These are phyloP conservation scores for Oehlia diaphana DNA, from an alignment of 192 early-diverging fungal genomes.

Conservation along the genomic window DNA sequence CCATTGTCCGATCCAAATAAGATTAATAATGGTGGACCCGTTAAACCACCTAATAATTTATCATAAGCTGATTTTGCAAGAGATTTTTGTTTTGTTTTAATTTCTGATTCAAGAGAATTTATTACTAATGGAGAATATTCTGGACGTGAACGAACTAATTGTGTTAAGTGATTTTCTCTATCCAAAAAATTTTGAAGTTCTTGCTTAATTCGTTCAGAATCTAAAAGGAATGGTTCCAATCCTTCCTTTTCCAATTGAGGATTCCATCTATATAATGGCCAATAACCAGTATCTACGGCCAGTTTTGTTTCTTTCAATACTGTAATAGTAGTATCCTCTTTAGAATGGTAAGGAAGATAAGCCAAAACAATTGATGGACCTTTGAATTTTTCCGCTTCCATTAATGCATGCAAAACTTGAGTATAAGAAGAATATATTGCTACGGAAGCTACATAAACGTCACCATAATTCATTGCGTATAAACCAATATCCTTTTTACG, in stretches of 20 bases:
- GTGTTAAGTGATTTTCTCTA: conserved; percentile 81
- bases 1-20: conserved; percentile 91
- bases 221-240: conserved; percentile 66
- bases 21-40: conserved; percentile 78
- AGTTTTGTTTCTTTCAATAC: conserved; percentile 87
- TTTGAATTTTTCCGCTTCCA: conserved; percentile 85
- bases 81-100: conserved; percentile 60
- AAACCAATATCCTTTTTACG: conserved; percentile 94
- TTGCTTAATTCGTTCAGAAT: conserved; percentile 77
- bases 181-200: conserved; percentile 81
- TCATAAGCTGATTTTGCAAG: conserved; percentile 70
- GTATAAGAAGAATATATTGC: conserved; percentile 86
- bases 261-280: conserved; percentile 96
- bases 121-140: conserved; percentile 53
- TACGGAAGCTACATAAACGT: conserved; percentile 88
- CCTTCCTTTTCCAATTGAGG: conserved; percentile 61
- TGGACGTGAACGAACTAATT: conserved; percentile 70
- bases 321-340: conserved; percentile 61
- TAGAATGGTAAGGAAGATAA: conserved; percentile 63
- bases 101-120: conserved; percentile 66
- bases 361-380: conserved; percentile 90
- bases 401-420: conserved; percentile 83
- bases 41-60: conserved; percentile 69
- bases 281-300: conserved; percentile 85
- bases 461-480: conserved; percentile 93